Conservation (phyloP, 2,329 filamentous ascomycete genomes). For the Ilyonectria robusta region DNA sequence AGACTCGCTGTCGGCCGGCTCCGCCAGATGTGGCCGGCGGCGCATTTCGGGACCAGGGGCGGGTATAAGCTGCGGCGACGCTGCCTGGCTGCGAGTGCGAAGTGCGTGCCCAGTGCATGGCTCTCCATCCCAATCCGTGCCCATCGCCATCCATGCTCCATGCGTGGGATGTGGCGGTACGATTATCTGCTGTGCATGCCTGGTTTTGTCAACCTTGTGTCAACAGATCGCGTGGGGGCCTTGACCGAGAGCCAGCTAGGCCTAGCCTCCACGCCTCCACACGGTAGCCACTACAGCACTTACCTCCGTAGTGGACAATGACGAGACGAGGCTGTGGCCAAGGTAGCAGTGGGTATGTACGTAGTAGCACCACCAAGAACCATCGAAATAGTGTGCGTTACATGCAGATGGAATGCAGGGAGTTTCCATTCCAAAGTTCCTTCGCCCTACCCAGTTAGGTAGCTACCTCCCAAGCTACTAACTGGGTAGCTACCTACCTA, state of each 20-base stretch:
- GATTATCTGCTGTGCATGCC: not conserved
- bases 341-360: not conserved
- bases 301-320: too few species aligned
- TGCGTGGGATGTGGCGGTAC: slow-evolving; percentile 4
- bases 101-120: too few species aligned
- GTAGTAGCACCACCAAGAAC: not conserved
- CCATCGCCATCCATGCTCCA: not conserved
- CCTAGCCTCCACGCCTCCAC: not conserved
- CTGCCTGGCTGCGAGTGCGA: too few species aligned
- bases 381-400: not conserved
- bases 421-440: slow-evolving; percentile 25
- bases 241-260: not conserved
- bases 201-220: not conserved
- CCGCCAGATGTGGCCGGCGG: slow-evolving; percentile 40
- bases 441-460: slow-evolving; percentile 24
- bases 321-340: too few species aligned
- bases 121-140: too few species aligned
- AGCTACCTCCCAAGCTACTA: slow-evolving; percentile 7
- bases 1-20: slow-evolving; percentile 39
- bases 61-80: too few species aligned
- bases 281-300: not conserved
- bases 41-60: slow-evolving; percentile 2
- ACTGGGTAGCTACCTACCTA: not conserved
- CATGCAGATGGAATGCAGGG: slow-evolving; percentile 19
- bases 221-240: slow-evolving; percentile 6